Percentiles rank a stretch among this genome's conserved stretches.
Conservation (phyloP, 768 basidiomycete species). For the Mycena olivaceomarginata region DNA sequence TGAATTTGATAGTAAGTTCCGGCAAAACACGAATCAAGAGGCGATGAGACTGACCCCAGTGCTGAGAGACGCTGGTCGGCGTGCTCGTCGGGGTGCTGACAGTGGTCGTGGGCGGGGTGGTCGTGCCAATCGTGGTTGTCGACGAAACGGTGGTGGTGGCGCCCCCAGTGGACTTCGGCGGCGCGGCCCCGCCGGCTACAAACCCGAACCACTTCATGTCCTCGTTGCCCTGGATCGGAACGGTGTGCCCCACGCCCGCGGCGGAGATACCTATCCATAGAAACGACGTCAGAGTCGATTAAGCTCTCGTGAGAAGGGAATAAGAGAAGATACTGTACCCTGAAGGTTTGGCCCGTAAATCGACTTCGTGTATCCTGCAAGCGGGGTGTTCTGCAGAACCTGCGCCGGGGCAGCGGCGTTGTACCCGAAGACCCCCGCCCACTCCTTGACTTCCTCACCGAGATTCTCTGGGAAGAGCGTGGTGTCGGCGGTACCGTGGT, state of each 20-base stretch:
- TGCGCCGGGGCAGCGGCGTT: conserved; percentile 60
- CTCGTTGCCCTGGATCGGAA: conserved; percentile 67
- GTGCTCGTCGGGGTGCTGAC: not conserved
- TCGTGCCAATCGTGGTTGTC: not conserved
- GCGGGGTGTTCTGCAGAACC: conserved; percentile 60
- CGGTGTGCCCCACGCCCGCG: conserved; percentile 69
- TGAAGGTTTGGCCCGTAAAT: conserved; percentile 71
- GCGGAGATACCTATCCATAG: conserved; percentile 58
- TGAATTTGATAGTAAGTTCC: not conserved
- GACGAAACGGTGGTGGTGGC: too few species aligned
- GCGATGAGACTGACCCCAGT: not conserved
- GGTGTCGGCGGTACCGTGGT: conserved; percentile 73
- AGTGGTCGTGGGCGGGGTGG: not conserved
- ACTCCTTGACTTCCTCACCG: conserved; percentile 71
- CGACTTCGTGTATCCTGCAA: conserved; percentile 67
- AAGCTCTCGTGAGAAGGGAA: not conserved
- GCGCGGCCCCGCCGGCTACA: conserved; percentile 37
- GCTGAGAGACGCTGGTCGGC: not conserved
- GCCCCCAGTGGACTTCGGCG: not conserved
- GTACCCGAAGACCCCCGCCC: conserved; percentile 73
- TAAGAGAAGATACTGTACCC: conserved; percentile 44
- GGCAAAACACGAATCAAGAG: not conserved
- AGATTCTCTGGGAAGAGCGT: conserved; percentile 72
- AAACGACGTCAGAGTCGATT: not conserved
- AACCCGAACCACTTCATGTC: conserved; percentile 71